Percentiles rank a stretch among this genome's conserved stretches.
phyloP scores from a whole-genome alignment of 805 yeast species.

The Alloascoidea hylecoeti region DNA sequence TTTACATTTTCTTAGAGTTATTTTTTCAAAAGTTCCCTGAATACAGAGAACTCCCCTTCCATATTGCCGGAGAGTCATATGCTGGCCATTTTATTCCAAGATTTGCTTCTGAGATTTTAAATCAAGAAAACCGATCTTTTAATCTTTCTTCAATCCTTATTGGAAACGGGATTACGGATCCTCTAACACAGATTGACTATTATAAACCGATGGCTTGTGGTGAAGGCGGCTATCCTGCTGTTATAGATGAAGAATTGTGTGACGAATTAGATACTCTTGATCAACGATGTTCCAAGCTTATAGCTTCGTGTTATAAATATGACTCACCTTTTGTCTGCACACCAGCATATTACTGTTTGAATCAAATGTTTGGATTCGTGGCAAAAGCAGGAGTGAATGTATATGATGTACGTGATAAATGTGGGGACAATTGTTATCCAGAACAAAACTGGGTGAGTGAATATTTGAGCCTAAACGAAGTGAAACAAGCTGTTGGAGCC shows the following conservation, averaged over 20 bases:
- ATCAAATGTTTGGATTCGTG: conserved; percentile 63
- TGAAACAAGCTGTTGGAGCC: conserved; percentile 76
- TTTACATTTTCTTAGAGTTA: conserved; percentile 67
- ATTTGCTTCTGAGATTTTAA: conserved; percentile 41
- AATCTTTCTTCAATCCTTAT: conserved; percentile 69
- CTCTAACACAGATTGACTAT: conserved; percentile 60
- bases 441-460: conserved; percentile 61
- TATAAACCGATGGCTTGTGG: conserved; percentile 95
- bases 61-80: conserved; percentile 87
- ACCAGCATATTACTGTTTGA: conserved; percentile 75
- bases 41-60: conserved; percentile 44
- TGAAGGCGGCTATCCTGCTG: conserved; percentile 63
- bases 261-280: conserved; percentile 42
- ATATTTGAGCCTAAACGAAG: conserved; percentile 66
- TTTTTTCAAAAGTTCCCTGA: conserved; percentile 80
- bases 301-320: conserved; percentile 53
- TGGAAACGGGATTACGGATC: conserved; percentile 89
- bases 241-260: conserved; percentile 56
- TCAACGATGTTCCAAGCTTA: conserved; percentile 50
- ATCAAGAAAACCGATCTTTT: conserved; percentile 35
- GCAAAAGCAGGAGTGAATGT: conserved; percentile 44
- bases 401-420: conserved; percentile 76
- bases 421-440: conserved; percentile 73
- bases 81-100: conserved; percentile 93
- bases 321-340: conserved; percentile 63